Conservation (phyloP, 176 grass and related monocot species). For the Juncus inflexus region DNA sequence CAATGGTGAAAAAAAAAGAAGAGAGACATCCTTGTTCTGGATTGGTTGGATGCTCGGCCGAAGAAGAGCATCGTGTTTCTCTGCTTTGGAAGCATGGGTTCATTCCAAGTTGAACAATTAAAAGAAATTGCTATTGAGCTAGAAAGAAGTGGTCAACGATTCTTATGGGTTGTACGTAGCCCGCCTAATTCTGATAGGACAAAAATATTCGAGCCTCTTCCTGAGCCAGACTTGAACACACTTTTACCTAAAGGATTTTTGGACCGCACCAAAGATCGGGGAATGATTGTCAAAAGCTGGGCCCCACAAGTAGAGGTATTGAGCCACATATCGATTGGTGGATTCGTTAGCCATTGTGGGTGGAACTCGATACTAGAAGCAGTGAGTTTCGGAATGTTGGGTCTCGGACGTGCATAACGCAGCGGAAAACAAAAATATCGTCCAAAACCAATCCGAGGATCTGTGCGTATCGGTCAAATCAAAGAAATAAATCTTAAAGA, state of each 20-base stretch:
- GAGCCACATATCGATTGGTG: constrained; percentile 23
- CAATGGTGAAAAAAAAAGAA: not conserved
- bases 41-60: constrained; percentile 24
- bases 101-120: constrained; percentile 22
- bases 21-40: constrained; percentile 4
- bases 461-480: too few relatives aligned
- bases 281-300: constrained; percentile 19
- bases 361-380: constrained; percentile 30
- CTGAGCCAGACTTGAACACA: constrained; percentile 2
- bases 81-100: constrained; percentile 25
- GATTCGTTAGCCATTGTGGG: constrained; percentile 33
- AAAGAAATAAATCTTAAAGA: too few relatives aligned
- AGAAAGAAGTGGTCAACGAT: constrained; percentile 23
- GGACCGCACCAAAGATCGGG: constrained; percentile 16
- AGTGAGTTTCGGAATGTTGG: constrained; percentile 8
- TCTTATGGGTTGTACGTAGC: constrained; percentile 24
- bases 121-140: constrained; percentile 23
- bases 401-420: too few relatives aligned
- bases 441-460: too few relatives aligned
- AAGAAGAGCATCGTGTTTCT: constrained; percentile 24
- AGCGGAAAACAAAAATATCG: too few relatives aligned
- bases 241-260: constrained; percentile 30
- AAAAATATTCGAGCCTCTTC: not conserved
- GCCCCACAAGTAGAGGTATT: constrained; percentile 30
- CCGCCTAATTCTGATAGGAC: not conserved